Base-by-base conservation (phyloP, 306 rosid genomes). In the Sphenostylis stenocarpa region DNA sequence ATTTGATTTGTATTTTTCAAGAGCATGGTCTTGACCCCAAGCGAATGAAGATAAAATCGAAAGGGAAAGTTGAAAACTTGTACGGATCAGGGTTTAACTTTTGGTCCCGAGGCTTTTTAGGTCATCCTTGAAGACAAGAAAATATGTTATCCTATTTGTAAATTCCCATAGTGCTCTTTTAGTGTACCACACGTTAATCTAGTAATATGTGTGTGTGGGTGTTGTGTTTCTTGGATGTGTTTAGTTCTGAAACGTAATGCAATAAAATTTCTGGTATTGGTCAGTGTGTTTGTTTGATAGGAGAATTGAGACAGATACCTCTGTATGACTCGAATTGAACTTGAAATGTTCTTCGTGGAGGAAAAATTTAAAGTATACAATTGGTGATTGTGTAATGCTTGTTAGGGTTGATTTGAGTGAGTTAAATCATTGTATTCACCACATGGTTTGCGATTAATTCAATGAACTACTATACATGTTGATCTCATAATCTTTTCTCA, bases 1-100 rank as follows among this genome's bases (percentile, higher is more conserved):
- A 49, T 51, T 17, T 51, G 26, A 7, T 51, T 51, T 7, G 21
- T 17, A 8, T 16, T 12, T 41, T 41, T 41, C 15, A 1, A 20
- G 57, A 53, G 91, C 88, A 78, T 71, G 74, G 17, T 55, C 65
- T 84, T 33, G 44, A n/a, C n/a, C n/a, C n/a, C 55, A 63, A 56
- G 63, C 77, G 66, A 76, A 70, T 52, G 49, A 79, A 19, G 53
- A 58, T 48, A 10, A 26, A 10, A 4, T 49, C 69, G 17, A 26
- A 63, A 53, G 53, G 34, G 4, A 45, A 26, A 55, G 56, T 23
- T 13, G 21, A 23, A 71, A 47, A 67, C 65, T 68, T 38, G 6
- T 16, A 48, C n/a, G n/a, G 57, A 31, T 68, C 20, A 29, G 55
- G 62, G 16, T 60, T 38, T 29, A 11, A 24, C 23, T 8, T 52